Conservation (phyloP, 2,329 filamentous ascomycete genomes). For the Colletotrichum spinosum region DNA sequence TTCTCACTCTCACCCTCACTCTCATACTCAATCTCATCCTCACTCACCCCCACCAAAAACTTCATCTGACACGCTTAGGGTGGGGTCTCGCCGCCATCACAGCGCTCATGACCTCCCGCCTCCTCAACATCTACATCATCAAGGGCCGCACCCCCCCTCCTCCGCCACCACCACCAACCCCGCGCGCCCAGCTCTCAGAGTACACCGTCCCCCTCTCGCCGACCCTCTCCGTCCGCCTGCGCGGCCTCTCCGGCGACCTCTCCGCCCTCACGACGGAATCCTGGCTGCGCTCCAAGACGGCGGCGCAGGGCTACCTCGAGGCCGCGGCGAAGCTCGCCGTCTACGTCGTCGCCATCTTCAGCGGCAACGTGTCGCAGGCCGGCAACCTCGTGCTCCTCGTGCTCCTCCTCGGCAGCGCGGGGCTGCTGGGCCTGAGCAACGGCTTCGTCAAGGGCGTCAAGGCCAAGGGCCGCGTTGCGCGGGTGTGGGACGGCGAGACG, state of each 20-base stretch:
- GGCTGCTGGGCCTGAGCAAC: conserved; percentile 66
- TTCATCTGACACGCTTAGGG: conserved; percentile 44
- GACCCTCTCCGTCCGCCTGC: conserved; percentile 63
- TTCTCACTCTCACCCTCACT: conserved; percentile 21
- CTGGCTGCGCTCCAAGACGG: conserved; percentile 66
- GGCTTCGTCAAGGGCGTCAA: conserved; percentile 57
- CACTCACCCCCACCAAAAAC: neutral
- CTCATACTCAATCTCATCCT: neutral
- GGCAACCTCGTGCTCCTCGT: conserved; percentile 64
- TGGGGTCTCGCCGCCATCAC: conserved; percentile 61
- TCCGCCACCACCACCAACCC: neutral
- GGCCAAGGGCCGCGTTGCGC: conserved; percentile 63
- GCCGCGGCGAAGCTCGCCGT: conserved; percentile 67
- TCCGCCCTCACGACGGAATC: conserved; percentile 68
- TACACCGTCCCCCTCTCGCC: conserved; percentile 65
- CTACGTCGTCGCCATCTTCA: conserved; percentile 66
- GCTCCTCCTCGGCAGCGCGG: conserved; percentile 64
- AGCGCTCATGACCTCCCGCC: conserved; percentile 63
- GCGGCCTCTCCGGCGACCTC: conserved; percentile 66
- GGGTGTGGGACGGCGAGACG: conserved; percentile 31
- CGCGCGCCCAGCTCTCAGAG: conserved; percentile 48
- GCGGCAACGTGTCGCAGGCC: conserved; percentile 65
- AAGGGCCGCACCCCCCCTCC: conserved; percentile 56
- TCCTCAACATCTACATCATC: conserved; percentile 68
- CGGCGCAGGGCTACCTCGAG: conserved; percentile 62